phyloP scores from a whole-genome alignment of 2,329 filamentous ascomycete genomes.

The Sporothrix pallida region DNA sequence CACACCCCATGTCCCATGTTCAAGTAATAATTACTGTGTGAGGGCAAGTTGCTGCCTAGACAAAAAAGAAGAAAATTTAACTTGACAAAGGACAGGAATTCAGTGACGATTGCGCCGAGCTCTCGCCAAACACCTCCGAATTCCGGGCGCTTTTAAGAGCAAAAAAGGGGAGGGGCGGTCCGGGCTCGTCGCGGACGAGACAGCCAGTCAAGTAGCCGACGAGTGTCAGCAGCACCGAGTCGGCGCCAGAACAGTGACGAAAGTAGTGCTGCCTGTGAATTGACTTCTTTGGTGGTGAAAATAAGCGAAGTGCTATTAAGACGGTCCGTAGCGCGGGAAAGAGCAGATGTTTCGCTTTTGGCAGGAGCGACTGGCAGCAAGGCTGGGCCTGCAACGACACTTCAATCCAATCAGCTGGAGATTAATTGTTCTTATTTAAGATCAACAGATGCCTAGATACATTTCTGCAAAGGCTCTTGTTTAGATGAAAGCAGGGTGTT shows the following conservation, averaged over 20 bases:
- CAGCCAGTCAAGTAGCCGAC: slow-evolving; percentile 10
- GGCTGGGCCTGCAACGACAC: too few relatives aligned
- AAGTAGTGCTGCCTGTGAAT: neutral
- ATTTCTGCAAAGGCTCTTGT: too few relatives aligned
- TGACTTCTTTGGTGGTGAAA: neutral
- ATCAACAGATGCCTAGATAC: too few relatives aligned
- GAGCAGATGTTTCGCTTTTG: neutral
- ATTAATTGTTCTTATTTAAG: neutral
- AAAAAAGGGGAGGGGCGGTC: neutral
- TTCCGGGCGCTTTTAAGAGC: neutral
- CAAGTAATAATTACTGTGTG: neutral
- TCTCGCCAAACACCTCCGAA: neutral
- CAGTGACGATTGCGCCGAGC: neutral
- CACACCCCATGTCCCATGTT: neutral
- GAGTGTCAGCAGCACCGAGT: slow-evolving; percentile 1
- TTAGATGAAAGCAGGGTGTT: too few relatives aligned
- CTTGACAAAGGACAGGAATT: neutral
- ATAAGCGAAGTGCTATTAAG: neutral
- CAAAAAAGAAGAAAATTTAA: too few relatives aligned
- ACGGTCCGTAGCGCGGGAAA: neutral
- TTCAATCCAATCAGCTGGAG: neutral
- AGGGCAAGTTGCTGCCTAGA: neutral
- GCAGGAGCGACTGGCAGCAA: neutral
- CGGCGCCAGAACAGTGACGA: neutral
- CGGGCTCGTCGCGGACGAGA: neutral